phyloP scores from a whole-genome alignment of 1,284 basidiomycete genomes.

The Ganoderma lingzhi region DNA sequence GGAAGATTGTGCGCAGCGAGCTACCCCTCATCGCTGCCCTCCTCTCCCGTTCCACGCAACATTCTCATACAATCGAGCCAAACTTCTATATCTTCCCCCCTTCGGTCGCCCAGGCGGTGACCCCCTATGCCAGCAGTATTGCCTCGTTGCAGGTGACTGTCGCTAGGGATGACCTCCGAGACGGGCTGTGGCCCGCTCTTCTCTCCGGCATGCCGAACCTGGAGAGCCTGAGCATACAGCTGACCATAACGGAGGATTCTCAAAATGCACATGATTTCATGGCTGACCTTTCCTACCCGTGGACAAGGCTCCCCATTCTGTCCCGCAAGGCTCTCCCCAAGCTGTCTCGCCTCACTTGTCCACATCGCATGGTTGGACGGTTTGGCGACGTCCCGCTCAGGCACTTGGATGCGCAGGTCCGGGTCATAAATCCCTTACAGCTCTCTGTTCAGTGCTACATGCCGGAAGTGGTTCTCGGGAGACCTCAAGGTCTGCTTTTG shows the following conservation, averaged over 20 bases:
- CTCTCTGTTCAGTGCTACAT: background rate
- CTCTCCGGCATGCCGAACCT: background rate
- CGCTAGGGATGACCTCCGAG: background rate
- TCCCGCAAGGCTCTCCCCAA: background rate
- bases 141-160: background rate
- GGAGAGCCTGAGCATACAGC: background rate
- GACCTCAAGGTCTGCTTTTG: background rate
- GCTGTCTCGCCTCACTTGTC: slow-evolving; percentile 1
- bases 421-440: background rate
- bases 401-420: background rate
- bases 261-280: background rate
- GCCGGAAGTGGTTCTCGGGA: background rate
- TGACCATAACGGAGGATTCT: background rate
- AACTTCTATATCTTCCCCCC: background rate
- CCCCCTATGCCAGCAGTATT: background rate
- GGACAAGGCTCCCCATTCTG: background rate
- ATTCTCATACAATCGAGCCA: background rate
- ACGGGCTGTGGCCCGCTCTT: background rate
- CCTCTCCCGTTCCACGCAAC: background rate
- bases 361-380: background rate
- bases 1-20: background rate
- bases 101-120: background rate
- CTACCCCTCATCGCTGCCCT: background rate
- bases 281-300: background rate
- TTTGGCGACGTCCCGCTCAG: background rate